These are phyloP conservation scores for Echium plantagineum DNA, from an alignment of 257 asterid genomes.

Conservation along the genomic window DNA sequence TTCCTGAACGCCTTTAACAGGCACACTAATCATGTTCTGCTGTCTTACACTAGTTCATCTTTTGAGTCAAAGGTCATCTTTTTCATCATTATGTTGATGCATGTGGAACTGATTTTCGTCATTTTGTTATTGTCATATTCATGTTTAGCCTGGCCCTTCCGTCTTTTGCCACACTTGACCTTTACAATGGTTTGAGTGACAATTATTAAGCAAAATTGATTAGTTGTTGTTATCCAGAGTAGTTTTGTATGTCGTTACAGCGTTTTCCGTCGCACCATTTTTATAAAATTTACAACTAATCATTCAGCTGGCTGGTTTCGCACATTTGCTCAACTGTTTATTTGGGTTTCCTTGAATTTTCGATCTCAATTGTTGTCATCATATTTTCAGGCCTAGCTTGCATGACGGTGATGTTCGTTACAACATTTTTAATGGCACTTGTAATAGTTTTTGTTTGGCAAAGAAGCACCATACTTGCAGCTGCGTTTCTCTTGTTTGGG, in stretches of 20 bases:
- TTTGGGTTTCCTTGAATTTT: background rate
- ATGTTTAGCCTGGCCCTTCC: no score
- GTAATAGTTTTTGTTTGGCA: constrained; percentile 85
- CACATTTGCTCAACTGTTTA: background rate
- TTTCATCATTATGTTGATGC: background rate
- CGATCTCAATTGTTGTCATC: background rate
- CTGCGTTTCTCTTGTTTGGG: constrained; percentile 62
- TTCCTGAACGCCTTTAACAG: no score
- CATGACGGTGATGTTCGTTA: constrained; percentile 86
- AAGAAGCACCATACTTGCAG: constrained; percentile 35
- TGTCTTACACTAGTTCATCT: no score
- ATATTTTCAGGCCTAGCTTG: constrained; percentile 74
- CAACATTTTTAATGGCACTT: constrained; percentile 87
- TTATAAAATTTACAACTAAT: no score
- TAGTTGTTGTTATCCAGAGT: no score
- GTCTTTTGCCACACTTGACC: no score
- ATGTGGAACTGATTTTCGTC: background rate
- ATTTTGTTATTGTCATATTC: background rate
- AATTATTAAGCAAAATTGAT: no score
- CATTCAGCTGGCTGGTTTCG: constrained; percentile 4
- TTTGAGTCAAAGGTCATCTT: no score
- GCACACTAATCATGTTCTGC: no score
- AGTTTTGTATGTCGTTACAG: no score
- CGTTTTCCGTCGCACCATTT: no score
- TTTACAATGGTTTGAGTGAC: no score